A percentile compares a stretch with the other conserved stretches of the same genome.
Evolutionary conservation across 176 grass and related monocot genomes (phyloP).

Genomic region (Paspalum vaginatum): DNA sequence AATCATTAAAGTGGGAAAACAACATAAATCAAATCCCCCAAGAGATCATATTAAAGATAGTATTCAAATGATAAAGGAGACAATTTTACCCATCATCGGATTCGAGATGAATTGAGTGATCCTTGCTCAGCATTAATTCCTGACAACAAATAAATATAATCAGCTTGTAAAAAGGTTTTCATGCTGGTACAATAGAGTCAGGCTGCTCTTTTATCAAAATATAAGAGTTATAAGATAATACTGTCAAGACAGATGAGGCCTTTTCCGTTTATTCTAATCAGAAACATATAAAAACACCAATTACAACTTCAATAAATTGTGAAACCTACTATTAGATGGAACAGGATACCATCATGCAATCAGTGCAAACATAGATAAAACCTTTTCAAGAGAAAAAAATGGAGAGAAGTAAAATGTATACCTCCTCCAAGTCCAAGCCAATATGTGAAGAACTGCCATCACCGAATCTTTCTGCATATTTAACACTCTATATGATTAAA

Average conservation of each 20-base stretch:
- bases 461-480: constrained; percentile 91
- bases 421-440: constrained; percentile 97
- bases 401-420: constrained; percentile 38
- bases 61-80: constrained; percentile 32
- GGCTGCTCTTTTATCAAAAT: constrained; percentile 19
- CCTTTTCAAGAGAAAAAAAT: not conserved
- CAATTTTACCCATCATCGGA: constrained; percentile 70
- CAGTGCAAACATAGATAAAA: not conserved
- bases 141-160: constrained; percentile 50
- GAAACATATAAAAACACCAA: not conserved
- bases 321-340: not conserved
- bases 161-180: constrained; percentile 22
- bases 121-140: constrained; percentile 81
- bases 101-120: constrained; percentile 60
- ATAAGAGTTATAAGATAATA: constrained; percentile 1
- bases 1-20: not conserved
- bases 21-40: constrained; percentile 4
- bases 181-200: constrained; percentile 17
- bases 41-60: not conserved
- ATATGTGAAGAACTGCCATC: constrained; percentile 97
- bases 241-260: not conserved
- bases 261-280: constrained; percentile 3
- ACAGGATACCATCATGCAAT: constrained; percentile 10
- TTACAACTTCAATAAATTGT: constrained; percentile 19
- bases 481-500: constrained; percentile 42